These are phyloP conservation scores for Malania oleifera DNA, from an alignment of 164 flowering plant species.

Conservation along the genomic window DNA sequence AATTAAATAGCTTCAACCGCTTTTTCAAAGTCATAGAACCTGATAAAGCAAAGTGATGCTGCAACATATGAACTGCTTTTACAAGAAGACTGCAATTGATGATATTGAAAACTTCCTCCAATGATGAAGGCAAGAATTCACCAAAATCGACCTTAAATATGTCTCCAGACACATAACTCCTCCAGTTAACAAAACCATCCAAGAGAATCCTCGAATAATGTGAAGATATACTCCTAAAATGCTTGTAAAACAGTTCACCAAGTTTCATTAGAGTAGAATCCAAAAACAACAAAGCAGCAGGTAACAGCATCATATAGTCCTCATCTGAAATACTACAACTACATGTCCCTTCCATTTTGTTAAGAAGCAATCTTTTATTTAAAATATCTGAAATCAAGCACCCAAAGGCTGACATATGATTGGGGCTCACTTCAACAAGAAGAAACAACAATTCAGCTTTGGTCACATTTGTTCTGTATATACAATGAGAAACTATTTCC, in stretches of 20 bases:
- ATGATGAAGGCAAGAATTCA: slow-evolving; percentile 36
- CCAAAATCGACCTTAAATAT: slow-evolving; percentile 45
- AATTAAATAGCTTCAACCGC: slow-evolving; percentile 50
- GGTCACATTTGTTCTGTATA: slow-evolving; percentile 30
- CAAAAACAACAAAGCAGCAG: slow-evolving; percentile 56
- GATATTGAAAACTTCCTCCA: slow-evolving; percentile 38
- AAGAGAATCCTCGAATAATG: slow-evolving; percentile 53
- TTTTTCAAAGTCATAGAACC: slow-evolving; percentile 28
- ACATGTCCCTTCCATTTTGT: slow-evolving; percentile 13
- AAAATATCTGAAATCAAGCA: slow-evolving; percentile 28
- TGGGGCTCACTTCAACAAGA: slow-evolving; percentile 55
- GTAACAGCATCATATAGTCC: slow-evolving; percentile 68
- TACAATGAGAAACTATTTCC: slow-evolving; percentile 50
- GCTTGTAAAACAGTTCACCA: slow-evolving; percentile 26
- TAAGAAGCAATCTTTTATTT: slow-evolving; percentile 14
- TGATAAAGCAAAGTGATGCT: slow-evolving; percentile 29
- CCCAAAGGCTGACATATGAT: slow-evolving; percentile 67
- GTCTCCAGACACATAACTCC: slow-evolving; percentile 39
- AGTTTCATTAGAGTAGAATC: slow-evolving; percentile 29
- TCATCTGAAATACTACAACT: slow-evolving; percentile 35
- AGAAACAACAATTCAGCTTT: slow-evolving; percentile 52
- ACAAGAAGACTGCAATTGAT: slow-evolving; percentile 56
- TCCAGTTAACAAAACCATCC: slow-evolving; percentile 61
- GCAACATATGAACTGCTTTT: slow-evolving; percentile 55
- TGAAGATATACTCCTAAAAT: slow-evolving; percentile 28